phyloP scores from a whole-genome alignment of 805 yeast genomes.

The Debaryomyces castellii region DNA sequence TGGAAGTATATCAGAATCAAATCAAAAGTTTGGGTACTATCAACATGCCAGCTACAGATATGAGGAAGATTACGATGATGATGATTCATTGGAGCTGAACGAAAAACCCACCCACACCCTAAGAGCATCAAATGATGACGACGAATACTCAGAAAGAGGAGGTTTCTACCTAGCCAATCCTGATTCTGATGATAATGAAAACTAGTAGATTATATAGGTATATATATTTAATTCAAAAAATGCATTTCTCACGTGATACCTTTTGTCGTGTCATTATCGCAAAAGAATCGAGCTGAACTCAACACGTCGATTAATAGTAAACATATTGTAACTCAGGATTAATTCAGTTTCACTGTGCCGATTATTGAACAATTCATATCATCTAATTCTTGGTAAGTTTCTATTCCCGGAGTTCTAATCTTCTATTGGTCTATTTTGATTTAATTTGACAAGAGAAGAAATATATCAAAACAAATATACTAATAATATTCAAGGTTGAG shows the following conservation, averaged over 20 bases:
- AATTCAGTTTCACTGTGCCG: constrained; percentile 1
- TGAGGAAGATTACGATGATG: constrained; percentile 22
- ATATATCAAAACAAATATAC: not conserved
- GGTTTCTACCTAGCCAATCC: constrained; percentile 59
- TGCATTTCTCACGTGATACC: not conserved
- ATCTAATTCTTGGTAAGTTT: not conserved
- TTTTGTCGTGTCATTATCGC: not conserved
- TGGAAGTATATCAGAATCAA: constrained; percentile 28
- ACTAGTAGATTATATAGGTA: not conserved
- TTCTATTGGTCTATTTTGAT: not conserved
- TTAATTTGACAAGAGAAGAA: not conserved
- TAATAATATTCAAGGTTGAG: not conserved
- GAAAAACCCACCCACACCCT: not conserved
- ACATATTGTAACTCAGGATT: not conserved
- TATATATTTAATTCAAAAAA: too few species aligned
- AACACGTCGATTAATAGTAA: constrained; percentile 17
- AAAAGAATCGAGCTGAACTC: constrained; percentile 3
- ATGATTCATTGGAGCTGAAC: constrained; percentile 10
- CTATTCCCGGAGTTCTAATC: too few species aligned
- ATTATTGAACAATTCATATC: not conserved
- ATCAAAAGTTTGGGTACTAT: constrained; percentile 27
- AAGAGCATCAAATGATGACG: constrained; percentile 11
- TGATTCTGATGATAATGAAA: constrained; percentile 30
- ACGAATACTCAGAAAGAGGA: constrained; percentile 28
- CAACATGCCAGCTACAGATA: constrained; percentile 41